Evolutionary conservation across 768 basidiomycete genomes (phyloP).

Genomic region (Plicaturopsis crispa): DNA sequence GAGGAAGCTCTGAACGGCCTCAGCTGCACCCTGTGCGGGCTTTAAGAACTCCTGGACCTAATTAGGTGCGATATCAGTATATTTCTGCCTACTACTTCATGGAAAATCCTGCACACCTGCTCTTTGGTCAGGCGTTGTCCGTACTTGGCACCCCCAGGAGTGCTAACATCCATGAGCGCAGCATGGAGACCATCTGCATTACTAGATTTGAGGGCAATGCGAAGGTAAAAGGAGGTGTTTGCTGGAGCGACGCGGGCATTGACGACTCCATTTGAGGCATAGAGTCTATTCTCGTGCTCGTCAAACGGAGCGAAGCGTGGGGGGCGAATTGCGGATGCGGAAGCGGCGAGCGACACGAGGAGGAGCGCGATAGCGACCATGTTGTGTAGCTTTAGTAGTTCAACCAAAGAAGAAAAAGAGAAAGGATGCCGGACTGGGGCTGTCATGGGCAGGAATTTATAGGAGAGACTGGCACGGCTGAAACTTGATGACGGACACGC

Average conservation of each 20-base stretch:
- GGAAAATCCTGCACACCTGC: conserved; percentile 18
- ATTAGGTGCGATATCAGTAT: background rate
- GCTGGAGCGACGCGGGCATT: conserved; percentile 19
- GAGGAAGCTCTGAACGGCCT: conserved; percentile 4
- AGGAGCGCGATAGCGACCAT: background rate
- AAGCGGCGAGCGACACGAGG: background rate
- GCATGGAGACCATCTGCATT: conserved; percentile 28
- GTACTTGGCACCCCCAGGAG: conserved; percentile 25
- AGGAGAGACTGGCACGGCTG: too few relatives aligned
- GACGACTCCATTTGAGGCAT: conserved; percentile 20
- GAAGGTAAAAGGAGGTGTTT: conserved; percentile 24
- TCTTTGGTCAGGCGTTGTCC: conserved; percentile 30
- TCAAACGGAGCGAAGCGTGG: background rate
- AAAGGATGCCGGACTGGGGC: too few relatives aligned
- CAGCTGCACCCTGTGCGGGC: conserved; percentile 8
- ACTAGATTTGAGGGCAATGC: conserved; percentile 26
- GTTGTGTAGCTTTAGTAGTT: too few relatives aligned
- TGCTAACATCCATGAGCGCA: conserved; percentile 27
- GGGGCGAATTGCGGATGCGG: background rate
- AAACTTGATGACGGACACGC: too few relatives aligned
- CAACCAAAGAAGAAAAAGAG: too few relatives aligned
- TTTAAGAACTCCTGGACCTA: conserved; percentile 13
- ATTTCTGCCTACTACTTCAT: background rate
- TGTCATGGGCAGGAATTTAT: too few relatives aligned
- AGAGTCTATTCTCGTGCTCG: conserved; percentile 20